Evolutionary conservation across 257 asterid genomes (phyloP).

Genomic region (Solanum microdontum): DNA sequence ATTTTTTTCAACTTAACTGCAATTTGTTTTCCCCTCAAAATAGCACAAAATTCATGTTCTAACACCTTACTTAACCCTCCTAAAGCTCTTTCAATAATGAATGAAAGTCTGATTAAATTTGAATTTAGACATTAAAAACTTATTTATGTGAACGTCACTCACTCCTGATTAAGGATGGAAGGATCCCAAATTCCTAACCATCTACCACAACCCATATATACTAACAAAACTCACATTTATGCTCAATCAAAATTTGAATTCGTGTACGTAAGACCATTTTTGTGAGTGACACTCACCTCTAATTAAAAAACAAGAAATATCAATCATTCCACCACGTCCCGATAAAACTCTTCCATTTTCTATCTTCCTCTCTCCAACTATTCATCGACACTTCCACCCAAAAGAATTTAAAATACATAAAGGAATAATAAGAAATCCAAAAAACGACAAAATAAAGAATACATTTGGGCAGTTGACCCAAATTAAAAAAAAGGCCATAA

Average conservation of each 20-base stretch:
- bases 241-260: too few species aligned
- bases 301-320: fast-evolving
- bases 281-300: fast-evolving
- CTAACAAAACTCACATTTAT: too few species aligned
- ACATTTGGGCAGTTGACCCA: not conserved
- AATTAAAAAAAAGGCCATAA: not conserved
- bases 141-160: too few species aligned
- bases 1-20: not conserved
- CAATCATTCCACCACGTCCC: fast-evolving
- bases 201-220: too few species aligned
- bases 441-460: not conserved
- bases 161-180: too few species aligned
- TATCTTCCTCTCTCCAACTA: not conserved
- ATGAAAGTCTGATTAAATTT: too few species aligned
- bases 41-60: not conserved
- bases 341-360: not conserved
- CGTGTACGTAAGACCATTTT: too few species aligned
- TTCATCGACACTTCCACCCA: not conserved
- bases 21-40: too few species aligned
- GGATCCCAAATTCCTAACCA: not conserved
- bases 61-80: not conserved
- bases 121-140: too few species aligned
- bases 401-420: not conserved
- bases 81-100: not conserved
- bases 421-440: not conserved